phyloP scores from a whole-genome alignment of 345 rosid genomes.

The Euphorbia peplus region DNA sequence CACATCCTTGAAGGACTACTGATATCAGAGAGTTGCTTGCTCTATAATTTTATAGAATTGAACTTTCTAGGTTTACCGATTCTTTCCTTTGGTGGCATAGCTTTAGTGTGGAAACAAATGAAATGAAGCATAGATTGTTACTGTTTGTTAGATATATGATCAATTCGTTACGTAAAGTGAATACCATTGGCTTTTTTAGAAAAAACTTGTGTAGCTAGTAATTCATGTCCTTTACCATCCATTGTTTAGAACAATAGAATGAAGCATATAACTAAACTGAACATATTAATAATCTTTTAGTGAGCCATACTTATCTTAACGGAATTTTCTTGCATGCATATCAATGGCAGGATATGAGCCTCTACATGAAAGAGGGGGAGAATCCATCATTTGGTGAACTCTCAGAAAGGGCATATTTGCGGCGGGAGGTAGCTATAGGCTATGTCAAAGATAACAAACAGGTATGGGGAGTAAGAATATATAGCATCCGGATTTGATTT shows the following conservation, averaged over 20 bases:
- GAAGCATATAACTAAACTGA: neutral
- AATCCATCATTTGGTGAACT: slow-evolving; percentile 76
- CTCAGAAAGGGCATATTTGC: slow-evolving; percentile 68
- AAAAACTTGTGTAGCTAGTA: no score
- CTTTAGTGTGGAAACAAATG: neutral
- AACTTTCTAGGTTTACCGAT: neutral
- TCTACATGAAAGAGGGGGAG: slow-evolving; percentile 83
- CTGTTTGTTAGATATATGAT: neutral
- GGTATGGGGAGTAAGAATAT: slow-evolving; percentile 31
- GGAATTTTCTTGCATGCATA: neutral
- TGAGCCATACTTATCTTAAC: neutral
- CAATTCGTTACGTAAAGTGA: neutral
- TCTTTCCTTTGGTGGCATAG: neutral
- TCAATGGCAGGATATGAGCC: slow-evolving; percentile 57
- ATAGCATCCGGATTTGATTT: neutral
- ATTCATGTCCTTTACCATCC: neutral
- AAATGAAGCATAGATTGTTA: neutral
- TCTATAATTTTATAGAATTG: neutral
- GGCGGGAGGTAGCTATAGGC: slow-evolving; percentile 88
- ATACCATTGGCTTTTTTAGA: neutral
- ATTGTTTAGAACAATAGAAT: neutral
- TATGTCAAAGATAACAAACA: slow-evolving; percentile 66
- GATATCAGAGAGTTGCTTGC: neutral
- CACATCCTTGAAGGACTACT: neutral
- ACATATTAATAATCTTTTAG: no score